phyloP scores from a whole-genome alignment of 1,139 yeast genomes.

The Candida mesenterica region DNA sequence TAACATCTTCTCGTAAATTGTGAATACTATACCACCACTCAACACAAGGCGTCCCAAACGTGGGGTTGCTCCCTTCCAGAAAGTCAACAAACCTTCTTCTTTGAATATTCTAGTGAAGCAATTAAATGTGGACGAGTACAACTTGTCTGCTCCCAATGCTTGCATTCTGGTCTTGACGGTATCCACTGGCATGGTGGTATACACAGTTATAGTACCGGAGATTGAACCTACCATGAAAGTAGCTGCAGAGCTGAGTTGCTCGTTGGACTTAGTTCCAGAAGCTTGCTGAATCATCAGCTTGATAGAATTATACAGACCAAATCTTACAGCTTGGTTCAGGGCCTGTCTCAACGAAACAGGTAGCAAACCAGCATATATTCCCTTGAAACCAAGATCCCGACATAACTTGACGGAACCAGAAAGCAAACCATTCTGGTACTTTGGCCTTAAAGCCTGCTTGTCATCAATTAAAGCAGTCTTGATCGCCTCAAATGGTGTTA shows the following conservation, averaged over 20 bases:
- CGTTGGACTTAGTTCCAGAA: conserved; percentile 58
- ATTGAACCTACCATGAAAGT: conserved; percentile 90
- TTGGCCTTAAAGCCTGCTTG: conserved; percentile 71
- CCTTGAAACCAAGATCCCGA: conserved; percentile 75
- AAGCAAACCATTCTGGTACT: conserved; percentile 66
- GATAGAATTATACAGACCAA: conserved; percentile 89
- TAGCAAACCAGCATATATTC: conserved; percentile 83
- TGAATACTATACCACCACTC: conserved; percentile 95
- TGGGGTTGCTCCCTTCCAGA: conserved; percentile 99
- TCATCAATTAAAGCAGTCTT: conserved; percentile 96
- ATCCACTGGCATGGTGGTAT: conserved; percentile 96
- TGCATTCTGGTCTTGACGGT: conserved; percentile 98
- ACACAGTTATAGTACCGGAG: conserved; percentile 92
- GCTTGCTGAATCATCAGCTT: conserved; percentile 79
- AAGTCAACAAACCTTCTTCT: conserved; percentile 88
- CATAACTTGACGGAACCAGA: conserved; percentile 64
- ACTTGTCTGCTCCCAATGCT: conserved; percentile 73
- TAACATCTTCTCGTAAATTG: conserved; percentile 88
- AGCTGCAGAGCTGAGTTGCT: conserved; percentile 73
- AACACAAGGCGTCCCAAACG: conserved; percentile 86
- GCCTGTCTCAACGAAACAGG: conserved; percentile 97
- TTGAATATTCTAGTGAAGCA: conserved; percentile 79
- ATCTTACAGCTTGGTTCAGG: conserved; percentile 88
- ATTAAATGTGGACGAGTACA: conserved; percentile 72
- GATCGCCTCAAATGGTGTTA: conserved; percentile 95